Percentiles rank a stretch among this genome's conserved stretches.
Conservation (phyloP, 805 yeast genomes). For the Suhomyces faveliae region DNA sequence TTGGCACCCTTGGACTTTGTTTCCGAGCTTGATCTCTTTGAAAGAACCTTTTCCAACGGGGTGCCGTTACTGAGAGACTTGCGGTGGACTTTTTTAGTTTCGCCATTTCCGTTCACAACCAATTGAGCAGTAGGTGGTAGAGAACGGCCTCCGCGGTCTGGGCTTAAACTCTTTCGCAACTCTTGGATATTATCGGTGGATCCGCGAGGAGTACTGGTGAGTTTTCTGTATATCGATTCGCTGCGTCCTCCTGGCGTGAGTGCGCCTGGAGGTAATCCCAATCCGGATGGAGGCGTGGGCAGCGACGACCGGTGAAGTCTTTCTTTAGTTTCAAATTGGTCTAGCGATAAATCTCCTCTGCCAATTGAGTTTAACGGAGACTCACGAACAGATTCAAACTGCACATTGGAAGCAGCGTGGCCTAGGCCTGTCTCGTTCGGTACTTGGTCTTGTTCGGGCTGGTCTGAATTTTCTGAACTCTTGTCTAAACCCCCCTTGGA, state of each 20-base stretch:
- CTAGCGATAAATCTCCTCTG: constrained; percentile 44
- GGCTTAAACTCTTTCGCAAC: constrained; percentile 14
- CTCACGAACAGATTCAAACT: constrained; percentile 47
- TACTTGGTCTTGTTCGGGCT: background rate
- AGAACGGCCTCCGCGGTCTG: constrained; percentile 17
- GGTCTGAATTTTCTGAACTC: background rate
- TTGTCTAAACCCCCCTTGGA: constrained; percentile 6
- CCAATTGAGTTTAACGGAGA: constrained; percentile 50
- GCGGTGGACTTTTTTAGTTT: constrained; percentile 20
- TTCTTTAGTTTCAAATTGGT: constrained; percentile 17
- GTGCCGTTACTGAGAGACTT: constrained; percentile 17
- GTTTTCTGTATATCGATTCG: constrained; percentile 8
- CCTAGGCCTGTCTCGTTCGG: background rate
- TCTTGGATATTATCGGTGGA: constrained; percentile 19
- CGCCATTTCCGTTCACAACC: constrained; percentile 15
- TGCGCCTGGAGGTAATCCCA: background rate
- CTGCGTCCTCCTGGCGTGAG: constrained; percentile 7
- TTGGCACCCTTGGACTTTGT: background rate
- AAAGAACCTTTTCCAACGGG: background rate
- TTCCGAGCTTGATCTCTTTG: background rate
- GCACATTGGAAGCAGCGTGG: constrained; percentile 31
- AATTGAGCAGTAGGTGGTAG: constrained; percentile 17
- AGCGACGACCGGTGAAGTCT: constrained; percentile 8
- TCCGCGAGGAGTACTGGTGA: constrained; percentile 15
- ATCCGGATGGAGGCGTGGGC: background rate